Evolutionary conservation across 2,329 filamentous ascomycete species (phyloP).

Genomic region (Myotisia sp.): DNA sequence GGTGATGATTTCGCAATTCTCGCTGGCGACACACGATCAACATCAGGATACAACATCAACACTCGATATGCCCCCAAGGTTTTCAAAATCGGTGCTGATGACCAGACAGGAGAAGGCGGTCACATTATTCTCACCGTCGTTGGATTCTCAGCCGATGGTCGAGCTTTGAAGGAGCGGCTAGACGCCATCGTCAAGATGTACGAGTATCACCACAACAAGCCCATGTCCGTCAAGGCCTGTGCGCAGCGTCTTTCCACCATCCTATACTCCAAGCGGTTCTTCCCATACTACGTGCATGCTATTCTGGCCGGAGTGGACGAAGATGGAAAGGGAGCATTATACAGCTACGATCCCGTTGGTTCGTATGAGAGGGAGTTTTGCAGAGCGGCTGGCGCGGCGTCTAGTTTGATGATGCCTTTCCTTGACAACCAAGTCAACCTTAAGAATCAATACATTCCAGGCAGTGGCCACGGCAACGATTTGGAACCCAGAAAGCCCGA

Average conservation of each 20-base stretch:
- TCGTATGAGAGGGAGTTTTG: conserved; percentile 97
- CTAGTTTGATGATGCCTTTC: conserved; percentile 96
- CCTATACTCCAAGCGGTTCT: conserved; percentile 94
- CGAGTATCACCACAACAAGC: conserved; percentile 93
- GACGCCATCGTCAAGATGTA: conserved; percentile 98
- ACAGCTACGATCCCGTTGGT: conserved; percentile 94
- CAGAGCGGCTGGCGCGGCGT: conserved; percentile 79
- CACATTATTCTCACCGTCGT: conserved; percentile 85
- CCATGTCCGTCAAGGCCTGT: conserved; percentile 86
- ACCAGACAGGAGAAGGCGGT: conserved; percentile 68
- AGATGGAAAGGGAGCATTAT: conserved; percentile 83
- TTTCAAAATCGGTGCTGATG: conserved; percentile 90
- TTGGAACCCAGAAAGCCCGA: conserved; percentile 47
- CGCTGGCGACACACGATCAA: conserved; percentile 91
- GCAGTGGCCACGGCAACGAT: conserved; percentile 68
- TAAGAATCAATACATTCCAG: conserved; percentile 94
- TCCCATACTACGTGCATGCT: conserved; percentile 93
- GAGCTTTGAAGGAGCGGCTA: conserved; percentile 82
- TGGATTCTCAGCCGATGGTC: conserved; percentile 87
- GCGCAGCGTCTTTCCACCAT: conserved; percentile 91
- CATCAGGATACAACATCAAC: conserved; percentile 97
- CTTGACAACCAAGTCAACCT: conserved; percentile 99
- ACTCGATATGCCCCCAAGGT: conserved; percentile 89
- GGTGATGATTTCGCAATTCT: conserved; percentile 91
- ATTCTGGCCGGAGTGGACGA: conserved; percentile 92